These are phyloP conservation scores for Naganishia vishniacii DNA, from an alignment of 768 basidiomycete species.

Conservation along the genomic window DNA sequence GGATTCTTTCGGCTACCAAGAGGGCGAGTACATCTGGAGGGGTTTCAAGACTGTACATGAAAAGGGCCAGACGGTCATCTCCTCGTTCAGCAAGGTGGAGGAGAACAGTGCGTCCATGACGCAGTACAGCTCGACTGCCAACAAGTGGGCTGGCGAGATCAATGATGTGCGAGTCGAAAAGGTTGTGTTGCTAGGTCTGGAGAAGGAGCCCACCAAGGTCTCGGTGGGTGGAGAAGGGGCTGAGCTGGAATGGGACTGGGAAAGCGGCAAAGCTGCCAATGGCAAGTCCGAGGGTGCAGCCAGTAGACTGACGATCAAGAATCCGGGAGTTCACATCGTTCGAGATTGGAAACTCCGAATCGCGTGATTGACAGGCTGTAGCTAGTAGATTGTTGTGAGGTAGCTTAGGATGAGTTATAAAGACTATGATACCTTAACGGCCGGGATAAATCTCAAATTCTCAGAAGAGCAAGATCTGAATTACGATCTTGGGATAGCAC, in stretches of 20 bases:
- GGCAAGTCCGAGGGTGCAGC: conserved; percentile 63
- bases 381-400: not conserved
- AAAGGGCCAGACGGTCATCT: conserved; percentile 51
- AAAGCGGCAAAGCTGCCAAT: conserved; percentile 56
- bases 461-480: no score
- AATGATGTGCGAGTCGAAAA: conserved; percentile 71
- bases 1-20: conserved; percentile 65
- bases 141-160: conserved; percentile 65
- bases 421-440: no score
- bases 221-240: conserved; percentile 51
- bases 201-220: conserved; percentile 60
- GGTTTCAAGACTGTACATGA: conserved; percentile 57
- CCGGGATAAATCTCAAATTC: no score
- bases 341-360: conserved; percentile 50
- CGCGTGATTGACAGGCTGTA: conserved; percentile 20
- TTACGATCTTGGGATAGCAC: no score
- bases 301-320: conserved; percentile 62
- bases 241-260: conserved; percentile 66
- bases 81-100: conserved; percentile 55
- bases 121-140: conserved; percentile 55
- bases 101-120: conserved; percentile 32
- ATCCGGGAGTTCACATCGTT: conserved; percentile 46
- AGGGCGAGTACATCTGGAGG: conserved; percentile 80
- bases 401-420: no score
- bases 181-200: conserved; percentile 70